A percentile compares a stretch with the other conserved stretches of the same genome.
These are phyloP conservation scores for Cyathus striatus DNA, from an alignment of 768 basidiomycete genomes.

Conservation along the genomic window DNA sequence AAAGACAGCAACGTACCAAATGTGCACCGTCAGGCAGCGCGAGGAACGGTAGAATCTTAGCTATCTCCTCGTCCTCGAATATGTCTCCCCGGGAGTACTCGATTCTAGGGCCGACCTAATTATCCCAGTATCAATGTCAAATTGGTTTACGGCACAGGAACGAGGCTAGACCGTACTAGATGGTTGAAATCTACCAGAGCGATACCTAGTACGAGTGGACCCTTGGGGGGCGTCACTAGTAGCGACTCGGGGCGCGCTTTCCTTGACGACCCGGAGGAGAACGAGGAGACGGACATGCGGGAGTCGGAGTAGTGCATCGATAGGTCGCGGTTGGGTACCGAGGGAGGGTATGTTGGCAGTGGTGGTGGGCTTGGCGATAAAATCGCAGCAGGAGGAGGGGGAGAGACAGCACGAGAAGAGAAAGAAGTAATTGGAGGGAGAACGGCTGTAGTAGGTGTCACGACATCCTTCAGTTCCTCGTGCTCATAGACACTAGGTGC, in stretches of 20 bases:
- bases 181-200: slow-evolving; percentile 96
- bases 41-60: slow-evolving; percentile 86
- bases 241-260: slow-evolving; percentile 81
- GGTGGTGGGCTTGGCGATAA: not conserved
- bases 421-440: too few relatives aligned
- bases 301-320: too few relatives aligned
- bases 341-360: slow-evolving; percentile 57
- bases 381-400: slow-evolving; percentile 31
- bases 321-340: slow-evolving; percentile 35
- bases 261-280: slow-evolving; percentile 56
- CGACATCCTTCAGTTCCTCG: slow-evolving; percentile 32
- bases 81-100: slow-evolving; percentile 79
- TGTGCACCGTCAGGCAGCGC: slow-evolving; percentile 98
- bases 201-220: slow-evolving; percentile 74
- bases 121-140: slow-evolving; percentile 8
- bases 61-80: slow-evolving; percentile 80
- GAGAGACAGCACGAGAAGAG: slow-evolving; percentile 47
- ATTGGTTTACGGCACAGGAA: slow-evolving; percentile 7
- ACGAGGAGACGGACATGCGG: slow-evolving; percentile 60
- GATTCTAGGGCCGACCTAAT: slow-evolving; percentile 85
- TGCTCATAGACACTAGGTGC: slow-evolving; percentile 37
- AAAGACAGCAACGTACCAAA: slow-evolving; percentile 70
- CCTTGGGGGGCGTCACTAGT: slow-evolving; percentile 53
- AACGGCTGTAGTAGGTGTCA: too few relatives aligned
- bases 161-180: slow-evolving; percentile 46